Evolutionary conservation across 495 filamentous ascomycete genomes (phyloP).

Genomic region (Lasiosphaeria ovina): DNA sequence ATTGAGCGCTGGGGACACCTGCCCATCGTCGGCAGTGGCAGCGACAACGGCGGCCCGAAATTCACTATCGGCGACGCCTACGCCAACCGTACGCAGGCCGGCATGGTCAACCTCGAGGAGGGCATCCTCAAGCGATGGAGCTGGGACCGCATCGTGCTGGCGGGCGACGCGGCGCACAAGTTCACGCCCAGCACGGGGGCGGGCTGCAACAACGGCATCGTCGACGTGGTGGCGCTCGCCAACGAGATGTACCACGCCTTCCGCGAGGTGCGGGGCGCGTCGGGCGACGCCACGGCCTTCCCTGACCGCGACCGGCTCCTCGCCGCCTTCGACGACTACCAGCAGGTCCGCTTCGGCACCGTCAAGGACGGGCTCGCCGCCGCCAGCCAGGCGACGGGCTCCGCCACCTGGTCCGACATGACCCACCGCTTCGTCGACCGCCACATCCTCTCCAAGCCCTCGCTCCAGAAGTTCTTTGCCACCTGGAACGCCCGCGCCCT

Average conservation of each 20-base stretch:
- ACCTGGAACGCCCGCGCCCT: neutral
- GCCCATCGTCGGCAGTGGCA: slow-evolving; percentile 31
- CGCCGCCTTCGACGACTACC: slow-evolving; percentile 3
- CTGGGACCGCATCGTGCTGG: slow-evolving; percentile 38
- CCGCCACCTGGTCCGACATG: slow-evolving; percentile 7
- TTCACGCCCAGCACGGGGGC: slow-evolving; percentile 36
- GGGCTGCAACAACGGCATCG: slow-evolving; percentile 43
- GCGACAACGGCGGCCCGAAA: neutral
- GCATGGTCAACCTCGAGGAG: slow-evolving; percentile 42
- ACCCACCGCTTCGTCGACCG: slow-evolving; percentile 5
- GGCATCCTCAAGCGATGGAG: slow-evolving; percentile 38
- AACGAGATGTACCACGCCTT: slow-evolving; percentile 27
- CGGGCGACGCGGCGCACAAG: slow-evolving; percentile 48
- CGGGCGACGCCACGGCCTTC: neutral
- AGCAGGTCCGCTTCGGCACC: slow-evolving; percentile 2
- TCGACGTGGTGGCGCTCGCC: slow-evolving; percentile 42
- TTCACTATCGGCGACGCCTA: slow-evolving; percentile 36
- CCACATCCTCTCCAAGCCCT: neutral
- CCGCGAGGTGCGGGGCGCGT: neutral
- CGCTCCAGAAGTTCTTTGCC: slow-evolving; percentile 1
- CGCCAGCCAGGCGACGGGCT: slow-evolving; percentile 6
- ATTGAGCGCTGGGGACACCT: slow-evolving; percentile 30
- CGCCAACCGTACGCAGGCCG: slow-evolving; percentile 16
- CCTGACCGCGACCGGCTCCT: neutral
- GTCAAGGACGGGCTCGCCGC: slow-evolving; percentile 2